A percentile compares a stretch with the other conserved stretches of the same genome.
Evolutionary conservation across 2,329 filamentous ascomycete genomes (phyloP).

Genomic region (Raffaelea albimanens): DNA sequence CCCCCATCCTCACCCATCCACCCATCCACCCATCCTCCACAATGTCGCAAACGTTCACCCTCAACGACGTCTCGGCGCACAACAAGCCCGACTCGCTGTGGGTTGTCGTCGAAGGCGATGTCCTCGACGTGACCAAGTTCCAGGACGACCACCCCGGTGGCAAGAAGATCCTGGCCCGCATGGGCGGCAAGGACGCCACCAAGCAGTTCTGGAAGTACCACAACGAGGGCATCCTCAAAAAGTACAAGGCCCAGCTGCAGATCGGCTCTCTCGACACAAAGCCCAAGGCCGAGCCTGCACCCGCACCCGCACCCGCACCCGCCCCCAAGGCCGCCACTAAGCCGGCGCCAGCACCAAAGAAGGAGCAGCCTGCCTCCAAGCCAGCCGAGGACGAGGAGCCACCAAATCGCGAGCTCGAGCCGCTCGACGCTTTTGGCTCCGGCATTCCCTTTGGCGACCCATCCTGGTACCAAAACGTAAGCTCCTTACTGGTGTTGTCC

Average conservation of each 20-base stretch:
- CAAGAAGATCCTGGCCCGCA: conserved; percentile 55
- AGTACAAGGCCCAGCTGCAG: conserved; percentile 68
- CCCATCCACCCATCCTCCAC: conserved; percentile 14
- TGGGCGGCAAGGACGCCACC: conserved; percentile 57
- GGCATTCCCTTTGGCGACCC: conserved; percentile 89
- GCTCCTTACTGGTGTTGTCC: conserved; percentile 20
- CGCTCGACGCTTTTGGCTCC: conserved; percentile 76
- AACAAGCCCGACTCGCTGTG: conserved; percentile 80
- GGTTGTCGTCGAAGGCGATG: conserved; percentile 88
- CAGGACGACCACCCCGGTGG: conserved; percentile 73
- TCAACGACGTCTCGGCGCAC: conserved; percentile 80
- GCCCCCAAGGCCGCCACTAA: conserved; percentile 25
- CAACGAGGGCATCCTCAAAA: conserved; percentile 80
- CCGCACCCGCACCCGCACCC: conserved; percentile 36
- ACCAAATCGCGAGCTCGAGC: conserved; percentile 36
- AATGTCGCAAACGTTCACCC: conserved; percentile 85
- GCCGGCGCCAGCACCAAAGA: conserved; percentile 21
- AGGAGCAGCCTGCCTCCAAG: conserved; percentile 19
- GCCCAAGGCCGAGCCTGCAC: conserved; percentile 54
- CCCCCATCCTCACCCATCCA: background rate
- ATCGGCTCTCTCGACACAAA: conserved; percentile 86
- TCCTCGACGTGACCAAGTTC: conserved; percentile 89
- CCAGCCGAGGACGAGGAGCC: conserved; percentile 31
- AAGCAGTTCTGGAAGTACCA: conserved; percentile 69
- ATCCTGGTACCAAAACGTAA: conserved; percentile 85